phyloP scores from a whole-genome alignment of 352 stramenopile genomes.

The Globisporangium uncinulatum region DNA sequence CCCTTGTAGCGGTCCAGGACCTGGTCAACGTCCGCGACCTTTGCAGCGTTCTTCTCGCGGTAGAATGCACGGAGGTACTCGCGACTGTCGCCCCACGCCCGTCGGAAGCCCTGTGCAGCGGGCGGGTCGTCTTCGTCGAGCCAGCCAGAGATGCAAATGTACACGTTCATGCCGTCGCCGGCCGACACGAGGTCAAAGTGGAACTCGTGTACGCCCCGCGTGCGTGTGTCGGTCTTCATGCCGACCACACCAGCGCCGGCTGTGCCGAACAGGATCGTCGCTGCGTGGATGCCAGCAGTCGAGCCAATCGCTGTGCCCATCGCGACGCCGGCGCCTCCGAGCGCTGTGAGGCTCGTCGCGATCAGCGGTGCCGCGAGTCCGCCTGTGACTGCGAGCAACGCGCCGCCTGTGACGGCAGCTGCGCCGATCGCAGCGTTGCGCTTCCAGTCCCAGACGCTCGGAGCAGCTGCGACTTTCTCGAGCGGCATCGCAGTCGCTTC shows the following conservation, averaged over 20 bases:
- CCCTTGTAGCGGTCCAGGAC: constrained; percentile 79
- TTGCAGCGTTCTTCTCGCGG: constrained; percentile 51
- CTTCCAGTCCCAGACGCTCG: constrained; percentile 73
- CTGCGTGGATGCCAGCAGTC: constrained; percentile 49
- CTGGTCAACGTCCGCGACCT: constrained; percentile 76
- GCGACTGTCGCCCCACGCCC: constrained; percentile 70
- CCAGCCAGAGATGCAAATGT: constrained; percentile 84
- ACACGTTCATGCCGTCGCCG: constrained; percentile 83
- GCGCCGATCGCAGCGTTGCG: constrained; percentile 67
- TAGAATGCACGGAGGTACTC: constrained; percentile 81
- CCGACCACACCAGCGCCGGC: constrained; percentile 71
- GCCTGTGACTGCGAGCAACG: constrained; percentile 68
- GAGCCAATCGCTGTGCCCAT: constrained; percentile 61
- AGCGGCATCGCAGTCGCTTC: constrained; percentile 71
- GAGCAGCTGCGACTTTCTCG: constrained; percentile 50
- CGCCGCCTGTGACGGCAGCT: constrained; percentile 61
- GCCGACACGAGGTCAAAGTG: constrained; percentile 76
- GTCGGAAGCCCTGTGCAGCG: constrained; percentile 41
- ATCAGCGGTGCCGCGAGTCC: constrained; percentile 59
- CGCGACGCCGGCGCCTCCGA: constrained; percentile 56
- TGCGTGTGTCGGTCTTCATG: constrained; percentile 74
- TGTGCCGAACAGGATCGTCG: constrained; percentile 77
- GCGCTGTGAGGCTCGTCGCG: constrained; percentile 41
- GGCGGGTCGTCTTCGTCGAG: constrained; percentile 71
- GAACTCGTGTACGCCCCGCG: constrained; percentile 72